A percentile compares a stretch with the other conserved stretches of the same genome.
These are phyloP conservation scores for Aspergillus aculeatus DNA, from an alignment of 2,329 filamentous ascomycete genomes.

Conservation along the genomic window DNA sequence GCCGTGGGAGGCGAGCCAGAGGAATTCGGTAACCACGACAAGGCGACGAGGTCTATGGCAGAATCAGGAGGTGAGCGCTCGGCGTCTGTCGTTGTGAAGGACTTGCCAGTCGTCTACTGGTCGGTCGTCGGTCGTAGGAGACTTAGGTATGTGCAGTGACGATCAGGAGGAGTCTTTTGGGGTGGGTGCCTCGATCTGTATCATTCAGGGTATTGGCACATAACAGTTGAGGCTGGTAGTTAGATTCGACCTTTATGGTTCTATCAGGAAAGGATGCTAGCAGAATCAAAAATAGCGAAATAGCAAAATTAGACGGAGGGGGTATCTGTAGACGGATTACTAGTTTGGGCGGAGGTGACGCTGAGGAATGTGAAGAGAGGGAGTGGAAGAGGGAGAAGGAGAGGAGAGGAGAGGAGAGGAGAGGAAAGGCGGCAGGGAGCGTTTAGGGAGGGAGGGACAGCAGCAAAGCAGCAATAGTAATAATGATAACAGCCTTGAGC, in stretches of 20 bases:
- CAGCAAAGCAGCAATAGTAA: constrained; percentile 1
- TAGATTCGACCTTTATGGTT: not conserved
- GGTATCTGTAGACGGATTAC: not conserved
- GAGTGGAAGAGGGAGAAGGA: constrained; percentile 16
- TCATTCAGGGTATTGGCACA: not conserved
- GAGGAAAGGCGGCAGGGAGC: constrained; percentile 15
- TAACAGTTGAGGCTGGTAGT: not conserved
- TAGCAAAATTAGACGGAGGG: not conserved
- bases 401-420: constrained; percentile 6
- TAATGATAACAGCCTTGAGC: not conserved
- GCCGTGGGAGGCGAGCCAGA: constrained; percentile 45
- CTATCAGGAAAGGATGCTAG: not conserved
- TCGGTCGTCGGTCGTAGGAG: constrained; percentile 13
- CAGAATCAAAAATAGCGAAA: not conserved
- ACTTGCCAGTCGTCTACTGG: constrained; percentile 1
- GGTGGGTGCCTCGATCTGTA: not conserved
- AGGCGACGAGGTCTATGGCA: constrained; percentile 25
- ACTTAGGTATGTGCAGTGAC: constrained; percentile 13
- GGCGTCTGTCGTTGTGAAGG: not conserved
- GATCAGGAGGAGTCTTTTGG: constrained; percentile 14
- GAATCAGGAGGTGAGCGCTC: constrained; percentile 1
- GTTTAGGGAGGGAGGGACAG: constrained; percentile 11
- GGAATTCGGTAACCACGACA: constrained; percentile 32
- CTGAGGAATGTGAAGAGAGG: constrained; percentile 1
- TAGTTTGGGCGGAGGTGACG: not conserved